Evolutionary conservation across 768 basidiomycete genomes (phyloP).

Genomic region (Kondoa subrosea): DNA sequence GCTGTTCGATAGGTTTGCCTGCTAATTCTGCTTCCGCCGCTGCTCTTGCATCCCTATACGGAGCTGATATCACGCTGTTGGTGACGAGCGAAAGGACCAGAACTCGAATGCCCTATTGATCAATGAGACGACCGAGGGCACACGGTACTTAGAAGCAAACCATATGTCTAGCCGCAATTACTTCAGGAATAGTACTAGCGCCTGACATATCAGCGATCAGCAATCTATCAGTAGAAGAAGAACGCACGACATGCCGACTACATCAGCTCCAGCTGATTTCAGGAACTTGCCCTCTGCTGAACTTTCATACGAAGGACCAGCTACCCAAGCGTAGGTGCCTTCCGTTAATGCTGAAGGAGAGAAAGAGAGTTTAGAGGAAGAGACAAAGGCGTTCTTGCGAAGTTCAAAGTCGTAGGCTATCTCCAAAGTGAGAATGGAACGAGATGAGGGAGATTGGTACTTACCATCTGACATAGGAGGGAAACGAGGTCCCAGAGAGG

Average conservation of each 20-base stretch:
- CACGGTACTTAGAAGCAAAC: conserved; percentile 14
- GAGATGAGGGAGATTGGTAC: neutral
- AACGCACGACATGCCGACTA: conserved; percentile 56
- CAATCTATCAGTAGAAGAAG: neutral
- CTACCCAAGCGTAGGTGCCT: conserved; percentile 75
- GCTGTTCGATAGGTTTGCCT: conserved; percentile 22
- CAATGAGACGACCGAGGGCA: neutral
- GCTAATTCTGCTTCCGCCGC: conserved; percentile 53
- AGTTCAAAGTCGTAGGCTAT: conserved; percentile 50
- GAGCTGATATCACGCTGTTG: conserved; percentile 61
- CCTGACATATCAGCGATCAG: neutral
- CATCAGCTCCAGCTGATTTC: conserved; percentile 56
- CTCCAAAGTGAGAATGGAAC: neutral
- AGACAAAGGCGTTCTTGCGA: conserved; percentile 54
- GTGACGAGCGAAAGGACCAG: conserved; percentile 71
- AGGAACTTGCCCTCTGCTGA: conserved; percentile 70
- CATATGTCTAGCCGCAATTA: conserved; percentile 44
- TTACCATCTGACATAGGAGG: conserved; percentile 46
- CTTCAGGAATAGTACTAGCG: conserved; percentile 66
- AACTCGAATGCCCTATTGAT: conserved; percentile 50
- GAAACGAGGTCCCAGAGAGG: conserved; percentile 49
- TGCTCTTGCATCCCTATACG: conserved; percentile 50
- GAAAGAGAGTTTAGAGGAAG: conserved; percentile 48
- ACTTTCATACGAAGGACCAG: conserved; percentile 74
- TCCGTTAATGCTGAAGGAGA: conserved; percentile 47